These are phyloP conservation scores for Phytophthora pseudosyringae DNA, from an alignment of 352 stramenopile genomes.

Conservation along the genomic window DNA sequence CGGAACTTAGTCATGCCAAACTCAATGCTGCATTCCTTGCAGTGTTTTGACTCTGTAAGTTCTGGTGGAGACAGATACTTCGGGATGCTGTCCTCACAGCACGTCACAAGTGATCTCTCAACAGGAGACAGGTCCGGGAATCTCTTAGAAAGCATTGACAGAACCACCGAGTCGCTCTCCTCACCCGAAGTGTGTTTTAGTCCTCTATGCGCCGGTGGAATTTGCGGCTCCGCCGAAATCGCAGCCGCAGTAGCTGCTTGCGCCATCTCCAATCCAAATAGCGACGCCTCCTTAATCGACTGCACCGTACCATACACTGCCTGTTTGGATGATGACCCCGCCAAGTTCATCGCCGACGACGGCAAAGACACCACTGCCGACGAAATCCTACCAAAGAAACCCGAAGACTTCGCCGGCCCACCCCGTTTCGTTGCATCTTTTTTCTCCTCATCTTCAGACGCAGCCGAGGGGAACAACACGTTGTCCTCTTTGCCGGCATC, in stretches of 20 bases:
- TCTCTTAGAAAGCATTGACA: slow-evolving; percentile 77
- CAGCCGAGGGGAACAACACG: slow-evolving; percentile 28
- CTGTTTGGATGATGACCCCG: slow-evolving; percentile 67
- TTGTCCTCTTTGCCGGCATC: slow-evolving; percentile 18
- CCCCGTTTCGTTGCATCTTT: slow-evolving; percentile 24
- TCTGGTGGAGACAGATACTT: slow-evolving; percentile 69
- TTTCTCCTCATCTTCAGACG: slow-evolving; percentile 23
- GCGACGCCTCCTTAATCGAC: slow-evolving; percentile 77
- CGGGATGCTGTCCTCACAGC: slow-evolving; percentile 58
- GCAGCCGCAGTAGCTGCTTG: slow-evolving; percentile 68
- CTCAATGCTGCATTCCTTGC: slow-evolving; percentile 70
- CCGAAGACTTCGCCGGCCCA: slow-evolving; percentile 30
- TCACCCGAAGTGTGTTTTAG: slow-evolving; percentile 18
- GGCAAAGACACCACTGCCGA: slow-evolving; percentile 65
- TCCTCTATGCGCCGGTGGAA: slow-evolving; percentile 25
- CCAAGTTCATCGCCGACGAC: slow-evolving; percentile 67
- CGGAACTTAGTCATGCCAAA: slow-evolving; percentile 88
- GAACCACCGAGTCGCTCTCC: slow-evolving; percentile 44
- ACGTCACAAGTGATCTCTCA: slow-evolving; percentile 76
- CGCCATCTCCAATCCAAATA: slow-evolving; percentile 76
- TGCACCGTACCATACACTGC: slow-evolving; percentile 73
- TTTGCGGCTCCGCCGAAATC: slow-evolving; percentile 57
- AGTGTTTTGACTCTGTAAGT: slow-evolving; percentile 60
- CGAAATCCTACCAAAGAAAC: slow-evolving; percentile 74
- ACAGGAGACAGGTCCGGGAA: slow-evolving; percentile 80